Base-by-base conservation (phyloP, 768 basidiomycete genomes). In the Auricularia heimuer region DNA sequence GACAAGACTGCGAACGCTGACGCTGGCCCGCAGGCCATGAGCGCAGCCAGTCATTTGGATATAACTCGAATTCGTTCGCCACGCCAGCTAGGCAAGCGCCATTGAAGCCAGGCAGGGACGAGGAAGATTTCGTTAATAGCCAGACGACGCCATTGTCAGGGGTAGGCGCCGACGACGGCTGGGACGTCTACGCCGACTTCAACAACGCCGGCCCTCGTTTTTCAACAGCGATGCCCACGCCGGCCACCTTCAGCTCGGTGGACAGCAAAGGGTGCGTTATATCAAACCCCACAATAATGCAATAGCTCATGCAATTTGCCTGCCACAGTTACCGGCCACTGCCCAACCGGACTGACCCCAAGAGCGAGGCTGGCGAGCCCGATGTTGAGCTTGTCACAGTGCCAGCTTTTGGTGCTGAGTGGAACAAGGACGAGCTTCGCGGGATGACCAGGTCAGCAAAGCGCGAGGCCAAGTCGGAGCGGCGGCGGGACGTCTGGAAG, bases 361-460 rank as follows among this genome's bases (percentile, higher is more conserved):
- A 71, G 12, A 71, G 73, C 56, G 71, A 68, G 54, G 62, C 75
- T 18, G 64, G 70, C 3, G 63, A 51, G 42, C 78, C 79, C 10
- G 85, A 83, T 3, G 90, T 94, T 29, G 94, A 98, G 75, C 80
- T 95, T 74, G 88, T 96, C 54, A 96, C 94, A 0, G 92, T 97
- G 0, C 94, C 94, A 2, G 90, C 90, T 2, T 80, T 98, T 2
- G 94, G 94, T 21, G 78, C 94, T 0, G 94, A 98, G 77, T 98
- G 94, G 94, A 82, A 82, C 33, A 85, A 85, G 62, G 77, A 82
- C 21, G 94, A 98, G 73, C 75, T 97, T 74, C 82, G 81, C 61
- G 82, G 82, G 44, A 89, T 92, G 83, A 89, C 88, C 1, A 88
- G 86, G 70, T 77, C 85, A 2, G 90, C 84, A 3, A 83, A 82